Evolutionary conservation across 352 stramenopile genomes (phyloP), one percentile per base, ranked within the genome.

Genomic region (Halophytophthora polymorphica): DNA sequence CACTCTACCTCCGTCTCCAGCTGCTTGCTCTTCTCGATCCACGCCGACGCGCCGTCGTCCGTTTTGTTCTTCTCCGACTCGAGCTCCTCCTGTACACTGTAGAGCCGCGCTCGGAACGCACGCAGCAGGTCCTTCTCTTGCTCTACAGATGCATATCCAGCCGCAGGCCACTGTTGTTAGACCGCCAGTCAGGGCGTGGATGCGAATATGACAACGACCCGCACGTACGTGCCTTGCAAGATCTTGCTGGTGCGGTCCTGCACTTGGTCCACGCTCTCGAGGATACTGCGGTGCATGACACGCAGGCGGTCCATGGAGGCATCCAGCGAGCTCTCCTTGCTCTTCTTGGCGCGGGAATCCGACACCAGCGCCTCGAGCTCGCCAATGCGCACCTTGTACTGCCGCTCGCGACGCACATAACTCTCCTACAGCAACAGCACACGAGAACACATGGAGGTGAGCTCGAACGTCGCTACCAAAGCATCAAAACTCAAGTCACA

Each of bases 31-130:
- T 94, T 93, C 45, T 97, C 89, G 53, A 98, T 96, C 86, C 88
- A 97, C 35, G 74, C 84, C 22, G 75, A 86, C 45, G 88, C 88
- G 21, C 89, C 88, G 47, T 96, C 86, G 41, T 96, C 85, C 7
- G 85, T 96, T 48, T 94, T 96, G 59, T 81, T 86, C 52, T 96
- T 96, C 60, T 96, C 86, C 39, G 84, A 91, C 66, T 97, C 90
- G 29, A 97, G 74, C 54, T 97, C 90, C 43, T 91, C 88, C 49
- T 97, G 87, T 5, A 97, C 88, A 52, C 93, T 95, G 58, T 96
- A 97, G 25, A 98, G 70, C 28, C 88, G 61, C n/a, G 86, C 88
- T 40, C 86, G 76, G 56, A 97, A 98, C 28, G 89, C 86, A 25
- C 83, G 69, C 22, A 97, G 64, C 22, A 98, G 53, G 68, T 98